Evolutionary conservation across 805 yeast genomes (phyloP), one percentile per base, ranked within the genome.

Genomic region (Brettanomyces bruxellensis): DNA sequence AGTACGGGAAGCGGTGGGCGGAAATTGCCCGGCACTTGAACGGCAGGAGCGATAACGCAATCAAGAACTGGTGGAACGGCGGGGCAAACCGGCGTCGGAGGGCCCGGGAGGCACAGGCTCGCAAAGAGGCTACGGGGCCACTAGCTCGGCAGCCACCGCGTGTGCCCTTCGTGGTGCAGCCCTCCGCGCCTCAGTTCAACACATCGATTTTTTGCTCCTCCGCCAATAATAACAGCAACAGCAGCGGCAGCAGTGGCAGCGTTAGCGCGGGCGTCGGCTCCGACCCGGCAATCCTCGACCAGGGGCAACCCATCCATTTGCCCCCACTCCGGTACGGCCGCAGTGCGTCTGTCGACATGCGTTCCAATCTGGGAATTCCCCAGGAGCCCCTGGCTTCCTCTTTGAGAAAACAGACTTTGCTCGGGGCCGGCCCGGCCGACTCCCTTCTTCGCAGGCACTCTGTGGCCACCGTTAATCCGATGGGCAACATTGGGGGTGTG

Each of bases 61-160:
- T 87, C 56, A 87, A 87, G 61, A 89, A 89, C 66, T 89, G 96
- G 96, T 88, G 96, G 96, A 87, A 87, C 59, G 95, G 96, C 4
- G 95, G 95, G 7, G 91, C 95, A 12, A 87, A 86, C 60, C 72
- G 95, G 49, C 70, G 95, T 50, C 75, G 93, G 56, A 68, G 88
- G 52, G 72, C 73, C 49, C 38, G 38, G 7, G 44, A 57, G 43
- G 47, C 59, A 24, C 39, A 42, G 39, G 40, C 39, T 6, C 41
- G 41, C 40, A 40, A 60, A 34, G 34, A 60, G 41, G 44, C 23
- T 56, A 25, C 45, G 50, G 42, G 44, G 53, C 13, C 38, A 4
- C 18, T 35, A 2, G 13, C 28, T 2, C 8, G 28, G 43, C 14
- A 23, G 30, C 9, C n/a, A 34, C 40, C 25, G n/a, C 30, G 23